A percentile compares a stretch with the other conserved stretches of the same genome.
These are phyloP conservation scores for Verticillium dahliae DNA, from an alignment of 2,329 filamentous ascomycete genomes.

Conservation along the genomic window DNA sequence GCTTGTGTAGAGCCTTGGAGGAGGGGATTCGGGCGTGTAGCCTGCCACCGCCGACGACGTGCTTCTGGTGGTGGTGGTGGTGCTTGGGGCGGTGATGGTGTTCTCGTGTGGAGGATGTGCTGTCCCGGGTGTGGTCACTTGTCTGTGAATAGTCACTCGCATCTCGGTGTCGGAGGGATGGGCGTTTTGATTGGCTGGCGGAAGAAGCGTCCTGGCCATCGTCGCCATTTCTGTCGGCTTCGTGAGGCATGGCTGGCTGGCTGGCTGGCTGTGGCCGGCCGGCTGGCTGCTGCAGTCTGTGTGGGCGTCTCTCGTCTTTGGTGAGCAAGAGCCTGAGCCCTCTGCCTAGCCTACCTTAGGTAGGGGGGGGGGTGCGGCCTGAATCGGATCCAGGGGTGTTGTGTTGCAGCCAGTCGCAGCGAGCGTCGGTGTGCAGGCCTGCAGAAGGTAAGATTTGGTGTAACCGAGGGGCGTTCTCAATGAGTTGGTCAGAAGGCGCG, in stretches of 20 bases:
- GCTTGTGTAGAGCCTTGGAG: constrained; percentile 44
- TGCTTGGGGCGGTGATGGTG: constrained; percentile 19
- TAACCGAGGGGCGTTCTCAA: not conserved
- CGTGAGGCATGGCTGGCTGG: constrained; percentile 26
- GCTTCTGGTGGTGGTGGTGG: constrained; percentile 28
- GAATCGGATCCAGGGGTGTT: not conserved
- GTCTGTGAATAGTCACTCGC: constrained; percentile 27
- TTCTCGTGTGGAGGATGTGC: constrained; percentile 12
- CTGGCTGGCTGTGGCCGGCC: not conserved
- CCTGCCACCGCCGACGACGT: constrained; percentile 36
- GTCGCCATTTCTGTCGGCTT: constrained; percentile 21
- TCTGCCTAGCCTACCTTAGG: no score
- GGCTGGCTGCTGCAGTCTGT: not conserved
- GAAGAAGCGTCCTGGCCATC: constrained; percentile 40
- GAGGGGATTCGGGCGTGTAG: constrained; percentile 46
- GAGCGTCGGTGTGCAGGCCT: not conserved
- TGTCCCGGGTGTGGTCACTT: constrained; percentile 20
- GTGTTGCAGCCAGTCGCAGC: not conserved
- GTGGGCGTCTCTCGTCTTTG: not conserved
- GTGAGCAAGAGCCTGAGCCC: not conserved
- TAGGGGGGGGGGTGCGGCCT: not conserved
- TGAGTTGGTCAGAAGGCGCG: not conserved
- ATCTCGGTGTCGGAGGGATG: constrained; percentile 25
- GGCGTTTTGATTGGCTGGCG: constrained; percentile 50
- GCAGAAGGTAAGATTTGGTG: not conserved